phyloP scores from a whole-genome alignment of 495 filamentous ascomycete genomes.

The Aspergillus mulundensis region DNA sequence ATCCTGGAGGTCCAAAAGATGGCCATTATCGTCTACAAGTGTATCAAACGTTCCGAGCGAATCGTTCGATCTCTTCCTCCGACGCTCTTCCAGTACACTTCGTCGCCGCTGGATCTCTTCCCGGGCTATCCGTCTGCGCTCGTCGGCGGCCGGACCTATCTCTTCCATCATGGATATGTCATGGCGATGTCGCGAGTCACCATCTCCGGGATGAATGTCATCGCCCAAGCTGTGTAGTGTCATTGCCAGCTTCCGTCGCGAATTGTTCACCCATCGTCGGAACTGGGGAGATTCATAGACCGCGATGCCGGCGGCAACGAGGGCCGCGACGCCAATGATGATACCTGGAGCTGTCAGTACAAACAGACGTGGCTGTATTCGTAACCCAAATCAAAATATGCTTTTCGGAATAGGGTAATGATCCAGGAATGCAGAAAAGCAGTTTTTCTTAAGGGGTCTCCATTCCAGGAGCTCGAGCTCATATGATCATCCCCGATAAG shows the following conservation, averaged over 20 bases:
- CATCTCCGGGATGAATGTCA: constrained; percentile 58
- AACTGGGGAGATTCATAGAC: constrained; percentile 83
- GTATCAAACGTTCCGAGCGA: constrained; percentile 47
- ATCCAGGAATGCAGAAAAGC: no score
- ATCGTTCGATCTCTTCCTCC: constrained; percentile 20
- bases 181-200: constrained; percentile 24
- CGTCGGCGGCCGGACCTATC: constrained; percentile 60
- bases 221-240: constrained; percentile 76
- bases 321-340: constrained; percentile 69
- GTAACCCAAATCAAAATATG: neutral
- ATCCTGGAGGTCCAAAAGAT: constrained; percentile 27
- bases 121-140: constrained; percentile 62
- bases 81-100: constrained; percentile 36
- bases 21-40: constrained; percentile 52
- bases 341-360: constrained; percentile 50
- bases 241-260: constrained; percentile 72
- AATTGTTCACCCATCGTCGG: constrained; percentile 67
- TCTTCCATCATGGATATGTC: constrained; percentile 56
- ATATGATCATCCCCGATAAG: constrained; percentile 39
- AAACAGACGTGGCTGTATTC: neutral
- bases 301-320: constrained; percentile 77
- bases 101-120: constrained; percentile 70
- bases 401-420: no score
- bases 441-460: no score
- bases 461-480: constrained; percentile 2